Evolutionary conservation across 1,139 yeast species (phyloP).

Genomic region (Diutina scorzettiae): DNA sequence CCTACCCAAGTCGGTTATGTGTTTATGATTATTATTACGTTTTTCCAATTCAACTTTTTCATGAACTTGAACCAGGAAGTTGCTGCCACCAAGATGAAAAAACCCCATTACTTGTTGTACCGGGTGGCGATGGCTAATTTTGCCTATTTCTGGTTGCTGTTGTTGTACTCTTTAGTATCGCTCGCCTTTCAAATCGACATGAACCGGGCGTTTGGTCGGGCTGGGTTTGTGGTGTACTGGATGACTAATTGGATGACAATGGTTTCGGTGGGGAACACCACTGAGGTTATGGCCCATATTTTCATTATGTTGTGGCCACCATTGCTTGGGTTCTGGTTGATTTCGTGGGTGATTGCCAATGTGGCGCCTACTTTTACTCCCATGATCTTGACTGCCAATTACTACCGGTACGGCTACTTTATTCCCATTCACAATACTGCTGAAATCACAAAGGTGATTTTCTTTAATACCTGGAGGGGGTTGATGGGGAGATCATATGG

Average conservation of each 20-base stretch:
- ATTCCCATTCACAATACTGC: constrained; percentile 53
- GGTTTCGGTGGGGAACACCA: constrained; percentile 52
- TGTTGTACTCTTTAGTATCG: constrained; percentile 46
- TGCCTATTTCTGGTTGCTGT: constrained; percentile 33
- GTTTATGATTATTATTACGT: constrained; percentile 58
- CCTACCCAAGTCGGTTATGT: constrained; percentile 70
- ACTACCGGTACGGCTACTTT: constrained; percentile 54
- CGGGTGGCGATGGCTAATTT: constrained; percentile 20
- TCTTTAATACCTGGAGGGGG: constrained; percentile 45
- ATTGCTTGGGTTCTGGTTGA: constrained; percentile 48
- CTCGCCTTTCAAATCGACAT: constrained; percentile 48
- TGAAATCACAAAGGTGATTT: constrained; percentile 43
- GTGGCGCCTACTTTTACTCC: constrained; percentile 54
- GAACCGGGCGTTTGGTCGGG: constrained; percentile 38
- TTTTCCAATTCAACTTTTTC: constrained; percentile 39
- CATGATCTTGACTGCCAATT: constrained; percentile 36
- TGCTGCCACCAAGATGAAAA: constrained; percentile 24
- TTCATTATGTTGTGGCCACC: constrained; percentile 36
- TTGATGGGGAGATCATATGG: constrained; percentile 48
- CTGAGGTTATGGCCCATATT: constrained; percentile 43
- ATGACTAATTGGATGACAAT: constrained; percentile 45
- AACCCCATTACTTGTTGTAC: constrained; percentile 32
- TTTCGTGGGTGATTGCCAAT: constrained; percentile 47
- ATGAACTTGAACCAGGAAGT: constrained; percentile 39
- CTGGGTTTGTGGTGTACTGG: constrained; percentile 60